Evolutionary conservation across 345 rosid species (phyloP), one percentile per base, ranked within the genome.

Genomic region (Citrus mangshanensis): DNA sequence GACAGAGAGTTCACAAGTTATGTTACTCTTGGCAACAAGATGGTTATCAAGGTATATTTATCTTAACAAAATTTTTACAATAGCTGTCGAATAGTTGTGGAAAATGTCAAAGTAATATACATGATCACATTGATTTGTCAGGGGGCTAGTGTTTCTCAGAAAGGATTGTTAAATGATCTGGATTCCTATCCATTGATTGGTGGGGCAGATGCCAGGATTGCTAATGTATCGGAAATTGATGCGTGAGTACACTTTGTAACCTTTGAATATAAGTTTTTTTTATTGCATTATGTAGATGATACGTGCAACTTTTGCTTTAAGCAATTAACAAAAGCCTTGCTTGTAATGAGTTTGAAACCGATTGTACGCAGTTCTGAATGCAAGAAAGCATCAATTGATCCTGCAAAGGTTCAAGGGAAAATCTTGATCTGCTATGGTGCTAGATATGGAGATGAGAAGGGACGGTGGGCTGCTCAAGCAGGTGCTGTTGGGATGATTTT

Each of bases 111-210:
- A 46, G 51, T 10, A 46, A 46, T 46, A 46, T 12, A 46, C 14
- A 10, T 46, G 16, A 1, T n/a, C 4, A 2, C 56, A 16, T 49
- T 21, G 42, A 58, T 66, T 74, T 32, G 24, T 24, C 62, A 95
- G 98, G 99, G 99, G 37, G 73, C 85, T 8, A 91, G 96, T 54
- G 83, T 95, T 79, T 90, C 95, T 0, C 72, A 63, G 4, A 70
- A 32, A 30, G 68, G 87, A 62, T 74, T 89, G 62, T 79, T 87
- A 3, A 56, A 75, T n/a, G 21, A 86, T 46, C 51, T 3, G 25
- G 84, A 78, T 72, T 84, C 74, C 77, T 91, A 87, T 65, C 93
- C 89, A 2, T 40, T 94, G 77, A 83, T 96, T 61, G 85, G 73
- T 18, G 91, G 84, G 19, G 90, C 56, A 4, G 84, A 82, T 46